Evolutionary conservation across 495 filamentous ascomycete species (phyloP), one percentile per base, ranked within the genome.

Genomic region (Neurospora hispaniola): DNA sequence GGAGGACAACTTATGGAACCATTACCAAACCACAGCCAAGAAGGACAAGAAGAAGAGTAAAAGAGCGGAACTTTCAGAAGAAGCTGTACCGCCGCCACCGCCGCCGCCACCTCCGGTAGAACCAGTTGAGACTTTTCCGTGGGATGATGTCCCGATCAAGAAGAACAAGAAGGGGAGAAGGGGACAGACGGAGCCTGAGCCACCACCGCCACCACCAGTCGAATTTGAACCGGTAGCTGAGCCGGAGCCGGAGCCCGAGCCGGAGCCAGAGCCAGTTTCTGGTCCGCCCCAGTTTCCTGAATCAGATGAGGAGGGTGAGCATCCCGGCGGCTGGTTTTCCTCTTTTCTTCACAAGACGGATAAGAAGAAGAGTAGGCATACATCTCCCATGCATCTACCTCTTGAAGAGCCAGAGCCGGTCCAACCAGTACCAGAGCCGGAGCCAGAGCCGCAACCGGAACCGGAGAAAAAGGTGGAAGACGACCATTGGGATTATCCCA

Each of bases 321-420:
- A 40, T 12, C 23, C 35, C 7, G 74, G 69, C n/a, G 73, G 74
- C 42, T 71, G 69, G 40, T 70, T 69, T 23, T 76, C 72, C 8
- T 77, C 73, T 73, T 75, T 74, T 8, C 42, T 71, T 12, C 72
- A 74, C 35, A 70, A 71, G 42, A 76, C 76, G 31, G 79, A 76
- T 42, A 83, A 80, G 74, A 76, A 77, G 71, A 80, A 78, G 75
- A 81, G 80, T 39, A 77, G 76, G 44, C 46, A 43, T 5, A 69
- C 66, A 40, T 42, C 42, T 23, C 42, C 70, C 48, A 39, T 70
- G 39, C 72, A 42, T 35, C 69, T 70, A 35, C 41, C 48, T 42
- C 39, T 20, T 42, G 68, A 70, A 20, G 72, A 75, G 48, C 69
- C 71, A 18, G 75, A 79, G 31, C 72, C 77, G 14, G 14, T 18